phyloP scores from a whole-genome alignment of 1,284 basidiomycete genomes.

The Marasmius oreades region DNA sequence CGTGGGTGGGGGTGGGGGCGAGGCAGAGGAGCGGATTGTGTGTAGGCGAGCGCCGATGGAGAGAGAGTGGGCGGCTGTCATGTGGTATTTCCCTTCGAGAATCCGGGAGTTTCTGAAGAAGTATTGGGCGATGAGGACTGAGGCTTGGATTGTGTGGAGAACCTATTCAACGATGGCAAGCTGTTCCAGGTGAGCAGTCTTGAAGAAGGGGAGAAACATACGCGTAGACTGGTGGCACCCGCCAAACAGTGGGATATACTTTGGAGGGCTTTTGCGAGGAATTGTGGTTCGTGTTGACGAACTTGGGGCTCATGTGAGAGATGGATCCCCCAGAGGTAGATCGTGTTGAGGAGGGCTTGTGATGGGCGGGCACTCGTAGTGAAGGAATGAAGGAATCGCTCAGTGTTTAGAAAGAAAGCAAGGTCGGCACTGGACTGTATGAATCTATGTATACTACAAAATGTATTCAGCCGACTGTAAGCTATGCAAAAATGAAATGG shows the following conservation, averaged over 20 bases:
- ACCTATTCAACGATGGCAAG: no score
- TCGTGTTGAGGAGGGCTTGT: not conserved
- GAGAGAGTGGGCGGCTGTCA: conserved; percentile 28
- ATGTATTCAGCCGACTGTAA: not conserved
- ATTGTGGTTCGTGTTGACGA: not conserved
- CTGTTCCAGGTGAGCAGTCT: no score
- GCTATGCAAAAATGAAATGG: no score
- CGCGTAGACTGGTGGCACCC: no score
- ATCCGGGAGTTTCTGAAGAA: conserved; percentile 29
- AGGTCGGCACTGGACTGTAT: conserved; percentile 31
- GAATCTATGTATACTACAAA: conserved; percentile 31
- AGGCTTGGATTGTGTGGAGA: conserved; percentile 32
- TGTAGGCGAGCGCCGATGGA: conserved; percentile 27
- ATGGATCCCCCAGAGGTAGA: not conserved
- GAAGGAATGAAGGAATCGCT: conserved; percentile 27
- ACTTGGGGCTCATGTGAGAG: not conserved
- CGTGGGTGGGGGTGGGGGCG: not conserved
- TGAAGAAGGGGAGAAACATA: no score
- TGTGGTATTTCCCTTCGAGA: conserved; percentile 32
- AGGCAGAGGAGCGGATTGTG: conserved; percentile 21
- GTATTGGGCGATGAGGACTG: conserved; percentile 32
- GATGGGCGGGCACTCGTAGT: no score
- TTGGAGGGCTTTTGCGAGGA: not conserved
- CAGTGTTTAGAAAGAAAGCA: conserved; percentile 39
- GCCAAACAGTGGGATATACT: not conserved